phyloP scores from a whole-genome alignment of 2,329 filamentous ascomycete species.

The Bipolaris oryzae region DNA sequence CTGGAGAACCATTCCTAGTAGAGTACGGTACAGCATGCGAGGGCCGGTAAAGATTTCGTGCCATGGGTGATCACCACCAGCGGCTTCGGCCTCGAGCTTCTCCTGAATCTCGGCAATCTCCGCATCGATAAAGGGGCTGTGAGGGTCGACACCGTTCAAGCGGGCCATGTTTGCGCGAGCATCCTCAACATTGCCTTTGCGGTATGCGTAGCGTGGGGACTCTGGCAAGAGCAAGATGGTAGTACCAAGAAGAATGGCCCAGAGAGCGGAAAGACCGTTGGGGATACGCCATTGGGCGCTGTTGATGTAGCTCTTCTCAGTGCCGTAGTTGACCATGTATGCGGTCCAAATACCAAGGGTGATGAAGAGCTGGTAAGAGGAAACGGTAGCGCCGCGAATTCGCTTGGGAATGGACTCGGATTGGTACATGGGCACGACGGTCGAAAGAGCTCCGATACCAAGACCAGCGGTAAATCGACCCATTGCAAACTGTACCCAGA shows the following conservation, averaged over 20 bases:
- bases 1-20: slow-evolving; percentile 67
- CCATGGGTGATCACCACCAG: slow-evolving; percentile 44
- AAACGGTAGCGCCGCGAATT: slow-evolving; percentile 67
- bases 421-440: slow-evolving; percentile 66
- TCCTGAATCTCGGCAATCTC: slow-evolving; percentile 63
- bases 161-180: slow-evolving; percentile 60
- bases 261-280: slow-evolving; percentile 64
- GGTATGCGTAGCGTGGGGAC: slow-evolving; percentile 64
- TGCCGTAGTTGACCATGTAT: slow-evolving; percentile 64
- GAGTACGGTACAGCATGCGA: slow-evolving; percentile 69
- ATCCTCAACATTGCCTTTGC: slow-evolving; percentile 57
- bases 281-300: slow-evolving; percentile 68
- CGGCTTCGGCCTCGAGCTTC: slow-evolving; percentile 60
- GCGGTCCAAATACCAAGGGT: slow-evolving; percentile 68
- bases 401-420: slow-evolving; percentile 69
- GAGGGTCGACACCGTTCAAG: slow-evolving; percentile 61
- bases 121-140: slow-evolving; percentile 59
- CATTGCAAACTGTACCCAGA: slow-evolving; percentile 68
- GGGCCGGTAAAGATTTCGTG: slow-evolving; percentile 69
- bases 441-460: slow-evolving; percentile 68
- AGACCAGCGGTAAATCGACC: slow-evolving; percentile 69
- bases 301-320: slow-evolving; percentile 55
- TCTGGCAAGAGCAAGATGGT: slow-evolving; percentile 63
- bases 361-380: slow-evolving; percentile 71
- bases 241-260: slow-evolving; percentile 59